Evolutionary conservation across 1,139 yeast genomes (phyloP).

Genomic region (Yamadazyma atlantica): DNA sequence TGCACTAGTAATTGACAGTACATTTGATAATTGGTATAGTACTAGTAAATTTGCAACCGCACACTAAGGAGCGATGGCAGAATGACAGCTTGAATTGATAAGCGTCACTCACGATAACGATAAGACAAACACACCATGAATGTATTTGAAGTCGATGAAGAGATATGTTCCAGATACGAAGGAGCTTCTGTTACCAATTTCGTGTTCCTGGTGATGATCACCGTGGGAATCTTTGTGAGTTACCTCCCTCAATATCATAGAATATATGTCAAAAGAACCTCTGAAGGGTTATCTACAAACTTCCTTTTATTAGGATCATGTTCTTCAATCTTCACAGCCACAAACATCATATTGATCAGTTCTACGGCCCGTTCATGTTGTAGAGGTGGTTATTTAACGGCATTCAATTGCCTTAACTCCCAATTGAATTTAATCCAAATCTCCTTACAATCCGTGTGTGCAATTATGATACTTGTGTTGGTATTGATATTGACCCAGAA

Average conservation of each 20-base stretch:
- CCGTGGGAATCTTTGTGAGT: constrained; percentile 70
- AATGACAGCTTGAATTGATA: too few species aligned
- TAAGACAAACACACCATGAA: neutral
- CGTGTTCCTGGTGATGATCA: constrained; percentile 49
- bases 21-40: too few species aligned
- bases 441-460: constrained; percentile 65
- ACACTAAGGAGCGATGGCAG: too few species aligned
- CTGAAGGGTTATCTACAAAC: constrained; percentile 79
- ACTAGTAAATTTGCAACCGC: too few species aligned
- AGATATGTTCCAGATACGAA: constrained; percentile 40
- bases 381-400: constrained; percentile 32
- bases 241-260: constrained; percentile 76
- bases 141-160: constrained; percentile 8
- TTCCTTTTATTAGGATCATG: constrained; percentile 72
- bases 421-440: constrained; percentile 72
- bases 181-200: constrained; percentile 50
- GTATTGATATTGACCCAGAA: constrained; percentile 49
- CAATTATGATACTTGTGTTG: constrained; percentile 56
- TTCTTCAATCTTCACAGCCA: constrained; percentile 67
- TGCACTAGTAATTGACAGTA: neutral
- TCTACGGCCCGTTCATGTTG: constrained; percentile 57
- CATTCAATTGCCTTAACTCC: constrained; percentile 67
- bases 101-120: neutral
- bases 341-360: constrained; percentile 66
- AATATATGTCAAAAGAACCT: constrained; percentile 56